phyloP scores from a whole-genome alignment of 345 rosid genomes.

The Aegle marmelos region DNA sequence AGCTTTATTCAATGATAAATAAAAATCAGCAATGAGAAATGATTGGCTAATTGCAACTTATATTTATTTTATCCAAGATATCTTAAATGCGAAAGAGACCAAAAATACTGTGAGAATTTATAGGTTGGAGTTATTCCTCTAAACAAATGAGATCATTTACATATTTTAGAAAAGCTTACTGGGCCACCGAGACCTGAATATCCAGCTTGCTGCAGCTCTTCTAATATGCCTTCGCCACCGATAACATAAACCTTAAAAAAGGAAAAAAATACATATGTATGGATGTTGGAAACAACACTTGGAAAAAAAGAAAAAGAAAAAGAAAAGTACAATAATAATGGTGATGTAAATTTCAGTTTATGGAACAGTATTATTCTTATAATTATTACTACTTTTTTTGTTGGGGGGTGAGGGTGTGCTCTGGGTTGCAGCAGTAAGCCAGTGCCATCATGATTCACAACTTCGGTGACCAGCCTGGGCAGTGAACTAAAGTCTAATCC shows the following conservation, averaged over 20 bases:
- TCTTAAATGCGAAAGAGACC: not conserved
- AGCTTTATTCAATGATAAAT: too few species aligned
- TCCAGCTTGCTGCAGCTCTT: conserved; percentile 76
- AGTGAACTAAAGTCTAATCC: not conserved
- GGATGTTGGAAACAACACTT: not conserved
- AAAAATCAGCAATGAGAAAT: not conserved
- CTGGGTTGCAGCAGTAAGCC: not conserved
- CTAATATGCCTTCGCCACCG: conserved; percentile 76
- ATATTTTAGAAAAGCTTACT: conserved; percentile 35
- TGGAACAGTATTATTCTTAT: too few species aligned
- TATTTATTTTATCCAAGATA: not conserved
- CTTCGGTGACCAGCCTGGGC: not conserved
- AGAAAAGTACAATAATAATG: too few species aligned
- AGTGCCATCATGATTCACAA: not conserved
- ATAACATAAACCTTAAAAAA: conserved; percentile 73
- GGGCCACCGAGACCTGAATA: conserved; percentile 85
- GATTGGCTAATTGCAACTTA: not conserved
- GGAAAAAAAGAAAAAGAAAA: too few species aligned
- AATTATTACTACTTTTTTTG: too few species aligned
- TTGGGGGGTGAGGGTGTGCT: too few species aligned
- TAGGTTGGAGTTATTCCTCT: not conserved
- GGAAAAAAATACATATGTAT: not conserved
- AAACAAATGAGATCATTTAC: not conserved
- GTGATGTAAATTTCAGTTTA: not conserved
- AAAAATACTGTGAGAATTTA: not conserved